Evolutionary conservation across 805 yeast species (phyloP).

Genomic region (Wickerhamiella shivajii): DNA sequence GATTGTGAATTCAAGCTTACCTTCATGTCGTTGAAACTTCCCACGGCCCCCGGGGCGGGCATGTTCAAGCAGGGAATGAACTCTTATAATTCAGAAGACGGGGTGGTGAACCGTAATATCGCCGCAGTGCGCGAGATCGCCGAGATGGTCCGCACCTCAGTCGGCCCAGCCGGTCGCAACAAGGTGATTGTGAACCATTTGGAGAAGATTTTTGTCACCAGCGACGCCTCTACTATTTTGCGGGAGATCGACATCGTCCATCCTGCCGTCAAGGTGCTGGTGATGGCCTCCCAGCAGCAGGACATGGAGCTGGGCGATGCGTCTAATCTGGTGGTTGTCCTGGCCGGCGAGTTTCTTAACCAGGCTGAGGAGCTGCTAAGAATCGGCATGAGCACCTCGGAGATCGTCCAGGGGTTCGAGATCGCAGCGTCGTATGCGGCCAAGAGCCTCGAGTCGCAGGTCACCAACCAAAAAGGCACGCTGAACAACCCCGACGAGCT

Average conservation of each 20-base stretch:
- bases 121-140: slow-evolving; percentile 91
- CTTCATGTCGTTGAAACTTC: slow-evolving; percentile 47
- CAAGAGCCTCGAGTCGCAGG: slow-evolving; percentile 42
- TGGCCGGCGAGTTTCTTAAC: slow-evolving; percentile 84
- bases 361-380: slow-evolving; percentile 74
- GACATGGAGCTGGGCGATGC: slow-evolving; percentile 96
- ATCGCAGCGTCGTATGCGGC: slow-evolving; percentile 68
- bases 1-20: too few relatives aligned
- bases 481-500: slow-evolving; percentile 41
- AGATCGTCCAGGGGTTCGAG: slow-evolving; percentile 83
- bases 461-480: slow-evolving; percentile 44
- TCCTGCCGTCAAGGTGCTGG: slow-evolving; percentile 90
- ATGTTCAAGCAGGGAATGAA: slow-evolving; percentile 93
- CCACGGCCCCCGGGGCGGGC: slow-evolving; percentile 85
- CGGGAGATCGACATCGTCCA: slow-evolving; percentile 87
- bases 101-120: slow-evolving; percentile 84
- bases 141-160: slow-evolving; percentile 78
- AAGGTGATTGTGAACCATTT: slow-evolving; percentile 85
- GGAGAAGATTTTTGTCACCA: slow-evolving; percentile 77
- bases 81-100: slow-evolving; percentile 76
- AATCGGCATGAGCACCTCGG: slow-evolving; percentile 80
- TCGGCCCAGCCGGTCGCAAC: slow-evolving; percentile 96
- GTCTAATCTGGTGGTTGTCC: slow-evolving; percentile 76
- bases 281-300: slow-evolving; percentile 95
- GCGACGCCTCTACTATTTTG: slow-evolving; percentile 96